These are phyloP conservation scores for Ochromonas danica DNA, from an alignment of 108 stramenopile species.

Conservation along the genomic window DNA sequence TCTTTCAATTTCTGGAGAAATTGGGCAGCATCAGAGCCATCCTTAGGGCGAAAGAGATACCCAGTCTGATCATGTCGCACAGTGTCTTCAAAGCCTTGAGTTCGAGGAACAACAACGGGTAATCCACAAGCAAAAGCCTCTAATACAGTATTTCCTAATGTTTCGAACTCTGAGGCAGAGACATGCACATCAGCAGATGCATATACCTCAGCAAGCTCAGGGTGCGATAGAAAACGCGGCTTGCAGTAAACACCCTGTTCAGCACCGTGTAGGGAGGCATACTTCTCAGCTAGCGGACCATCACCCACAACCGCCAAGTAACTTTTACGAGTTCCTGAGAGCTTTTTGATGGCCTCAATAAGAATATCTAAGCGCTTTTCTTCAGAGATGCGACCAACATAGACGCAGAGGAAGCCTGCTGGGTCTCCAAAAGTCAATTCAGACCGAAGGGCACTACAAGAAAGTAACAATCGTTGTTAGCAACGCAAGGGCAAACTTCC, in stretches of 20 bases:
- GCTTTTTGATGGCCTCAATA: constrained; percentile 4
- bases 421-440: constrained; percentile 50
- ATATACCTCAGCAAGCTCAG: constrained; percentile 47
- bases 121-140: constrained; percentile 48
- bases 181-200: constrained; percentile 51
- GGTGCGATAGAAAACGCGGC: constrained; percentile 43
- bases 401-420: constrained; percentile 47
- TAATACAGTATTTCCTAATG: constrained; percentile 52
- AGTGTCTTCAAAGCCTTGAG: constrained; percentile 52
- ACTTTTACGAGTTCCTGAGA: not conserved
- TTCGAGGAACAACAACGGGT: constrained; percentile 48
- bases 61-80: constrained; percentile 40
- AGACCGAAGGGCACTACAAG: too few relatives aligned
- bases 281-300: constrained; percentile 38
- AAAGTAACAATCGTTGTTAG: too few relatives aligned
- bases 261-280: constrained; percentile 29
- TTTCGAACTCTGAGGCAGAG: constrained; percentile 52
- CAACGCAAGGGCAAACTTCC: too few relatives aligned
- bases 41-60: not conserved
- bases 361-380: constrained; percentile 40
- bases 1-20: not conserved
- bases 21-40: not conserved
- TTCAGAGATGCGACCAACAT: constrained; percentile 48
- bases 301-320: constrained; percentile 50
- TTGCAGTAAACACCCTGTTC: constrained; percentile 43